Percentiles rank a stretch among this genome's conserved stretches.
Evolutionary conservation across 1,139 yeast genomes (phyloP).

Genomic region (Candida buenavistaensis): DNA sequence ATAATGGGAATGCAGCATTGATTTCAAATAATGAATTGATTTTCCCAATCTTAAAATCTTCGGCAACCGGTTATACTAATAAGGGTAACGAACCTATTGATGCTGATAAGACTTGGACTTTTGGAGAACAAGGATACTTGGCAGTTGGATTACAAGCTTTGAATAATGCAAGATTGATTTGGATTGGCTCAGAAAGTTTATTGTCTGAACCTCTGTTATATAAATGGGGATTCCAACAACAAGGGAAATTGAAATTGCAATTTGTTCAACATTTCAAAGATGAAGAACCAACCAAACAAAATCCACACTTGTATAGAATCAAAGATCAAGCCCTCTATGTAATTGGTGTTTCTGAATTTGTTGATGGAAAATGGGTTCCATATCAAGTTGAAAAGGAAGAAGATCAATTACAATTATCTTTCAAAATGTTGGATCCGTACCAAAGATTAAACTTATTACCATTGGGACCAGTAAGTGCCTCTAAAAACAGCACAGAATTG

Average conservation of each 20-base stretch:
- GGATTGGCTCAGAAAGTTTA: slow-evolving; percentile 72
- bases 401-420: slow-evolving; percentile 73
- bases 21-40: slow-evolving; percentile 55
- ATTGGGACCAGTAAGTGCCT: slow-evolving; percentile 39
- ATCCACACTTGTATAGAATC: slow-evolving; percentile 62
- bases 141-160: slow-evolving; percentile 83
- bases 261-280: slow-evolving; percentile 52
- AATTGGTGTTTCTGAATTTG: slow-evolving; percentile 67
- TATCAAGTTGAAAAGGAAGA: slow-evolving; percentile 45
- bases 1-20: slow-evolving; percentile 44
- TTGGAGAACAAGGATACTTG: slow-evolving; percentile 77
- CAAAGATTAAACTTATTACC: slow-evolving; percentile 67
- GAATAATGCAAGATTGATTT: slow-evolving; percentile 73
- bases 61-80: slow-evolving; percentile 65
- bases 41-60: slow-evolving; percentile 70
- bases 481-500: slow-evolving; percentile 33
- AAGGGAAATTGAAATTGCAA: slow-evolving; percentile 59
- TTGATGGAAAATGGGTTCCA: slow-evolving; percentile 68
- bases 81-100: slow-evolving; percentile 36
- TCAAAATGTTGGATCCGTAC: slow-evolving; percentile 93
- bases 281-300: slow-evolving; percentile 38
- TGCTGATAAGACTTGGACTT: slow-evolving; percentile 66
- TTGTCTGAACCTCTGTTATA: slow-evolving; percentile 53
- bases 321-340: slow-evolving; percentile 67
- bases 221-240: slow-evolving; percentile 76